phyloP scores from a whole-genome alignment of 345 rosid genomes.

The Rhizophora apiculata region DNA sequence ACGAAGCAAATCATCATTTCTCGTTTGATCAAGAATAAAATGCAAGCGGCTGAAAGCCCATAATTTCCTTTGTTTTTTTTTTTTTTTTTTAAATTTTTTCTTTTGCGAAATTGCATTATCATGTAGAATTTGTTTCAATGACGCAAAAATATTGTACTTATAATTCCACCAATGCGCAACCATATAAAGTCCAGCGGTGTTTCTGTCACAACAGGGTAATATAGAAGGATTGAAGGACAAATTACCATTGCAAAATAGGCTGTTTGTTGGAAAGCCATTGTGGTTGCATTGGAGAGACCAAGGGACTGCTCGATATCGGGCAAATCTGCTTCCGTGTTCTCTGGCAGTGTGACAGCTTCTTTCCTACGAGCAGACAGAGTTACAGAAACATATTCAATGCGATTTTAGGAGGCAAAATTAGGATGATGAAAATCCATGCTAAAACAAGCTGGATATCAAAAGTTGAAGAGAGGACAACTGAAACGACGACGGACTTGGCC shows the following conservation, averaged over 20 bases:
- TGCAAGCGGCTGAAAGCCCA: not conserved
- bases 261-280: slow-evolving; percentile 51
- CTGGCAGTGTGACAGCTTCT: slow-evolving; percentile 72
- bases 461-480: no score
- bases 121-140: no score
- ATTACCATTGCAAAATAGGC: slow-evolving; percentile 68
- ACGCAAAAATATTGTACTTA: no score
- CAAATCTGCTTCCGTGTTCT: slow-evolving; percentile 45
- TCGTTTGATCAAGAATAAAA: not conserved
- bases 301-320: slow-evolving; percentile 53
- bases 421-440: no score
- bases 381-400: not conserved
- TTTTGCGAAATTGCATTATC: not conserved
- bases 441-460: no score
- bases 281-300: slow-evolving; percentile 33
- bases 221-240: not conserved
- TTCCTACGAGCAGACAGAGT: slow-evolving; percentile 44
- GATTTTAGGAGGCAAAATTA: not conserved
- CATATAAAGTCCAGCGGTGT: no score
- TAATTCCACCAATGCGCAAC: no score
- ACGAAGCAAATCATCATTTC: not conserved
- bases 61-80: no score
- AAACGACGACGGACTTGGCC: slow-evolving; percentile 46
- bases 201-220: no score
- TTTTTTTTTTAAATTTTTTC: not conserved